A percentile compares a stretch with the other conserved stretches of the same genome.
Evolutionary conservation across 139 green algal genomes (phyloP).

Genomic region (Penium margaritaceum): DNA sequence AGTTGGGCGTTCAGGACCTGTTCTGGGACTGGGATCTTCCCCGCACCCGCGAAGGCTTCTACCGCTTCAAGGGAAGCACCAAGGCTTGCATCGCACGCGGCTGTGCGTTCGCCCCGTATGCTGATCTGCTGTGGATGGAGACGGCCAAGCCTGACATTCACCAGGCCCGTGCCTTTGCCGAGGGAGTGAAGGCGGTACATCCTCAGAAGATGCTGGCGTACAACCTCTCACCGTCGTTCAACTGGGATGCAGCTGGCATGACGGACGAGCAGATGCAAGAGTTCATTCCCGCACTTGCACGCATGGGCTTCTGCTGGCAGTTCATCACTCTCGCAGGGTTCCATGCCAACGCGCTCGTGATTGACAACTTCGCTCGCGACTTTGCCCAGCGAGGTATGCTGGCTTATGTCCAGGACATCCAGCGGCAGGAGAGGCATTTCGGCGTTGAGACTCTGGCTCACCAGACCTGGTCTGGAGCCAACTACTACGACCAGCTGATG

Average conservation of each 20-base stretch:
- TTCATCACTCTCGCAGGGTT: slow-evolving; percentile 81
- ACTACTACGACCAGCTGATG: slow-evolving; percentile 44
- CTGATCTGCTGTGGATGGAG: slow-evolving; percentile 84
- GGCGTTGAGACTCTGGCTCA: slow-evolving; percentile 40
- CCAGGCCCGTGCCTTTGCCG: slow-evolving; percentile 60
- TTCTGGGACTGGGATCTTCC: slow-evolving; percentile 43
- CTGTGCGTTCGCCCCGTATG: slow-evolving; percentile 75
- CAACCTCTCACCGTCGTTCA: slow-evolving; percentile 88
- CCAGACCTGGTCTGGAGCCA: slow-evolving; percentile 43
- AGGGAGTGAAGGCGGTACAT: slow-evolving; percentile 71
- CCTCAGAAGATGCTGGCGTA: slow-evolving; percentile 81
- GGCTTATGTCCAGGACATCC: slow-evolving; percentile 45
- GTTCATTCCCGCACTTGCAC: slow-evolving; percentile 70
- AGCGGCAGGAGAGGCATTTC: slow-evolving; percentile 29
- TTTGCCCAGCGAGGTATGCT: slow-evolving; percentile 41
- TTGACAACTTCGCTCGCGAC: slow-evolving; percentile 38
- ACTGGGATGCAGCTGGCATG: slow-evolving; percentile 65
- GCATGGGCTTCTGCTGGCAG: slow-evolving; percentile 67
- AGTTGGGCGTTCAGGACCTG: slow-evolving; percentile 24
- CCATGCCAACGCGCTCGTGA: slow-evolving; percentile 53
- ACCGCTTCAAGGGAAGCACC: slow-evolving; percentile 62
- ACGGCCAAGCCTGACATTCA: slow-evolving; percentile 71
- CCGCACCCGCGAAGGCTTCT: slow-evolving; percentile 78
- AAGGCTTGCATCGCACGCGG: slow-evolving; percentile 71
- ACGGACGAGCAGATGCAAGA: slow-evolving; percentile 62